A percentile compares a stretch with the other conserved stretches of the same genome.
phyloP scores from a whole-genome alignment of 177 flowering plant genomes.

The Vitis hybrid region DNA sequence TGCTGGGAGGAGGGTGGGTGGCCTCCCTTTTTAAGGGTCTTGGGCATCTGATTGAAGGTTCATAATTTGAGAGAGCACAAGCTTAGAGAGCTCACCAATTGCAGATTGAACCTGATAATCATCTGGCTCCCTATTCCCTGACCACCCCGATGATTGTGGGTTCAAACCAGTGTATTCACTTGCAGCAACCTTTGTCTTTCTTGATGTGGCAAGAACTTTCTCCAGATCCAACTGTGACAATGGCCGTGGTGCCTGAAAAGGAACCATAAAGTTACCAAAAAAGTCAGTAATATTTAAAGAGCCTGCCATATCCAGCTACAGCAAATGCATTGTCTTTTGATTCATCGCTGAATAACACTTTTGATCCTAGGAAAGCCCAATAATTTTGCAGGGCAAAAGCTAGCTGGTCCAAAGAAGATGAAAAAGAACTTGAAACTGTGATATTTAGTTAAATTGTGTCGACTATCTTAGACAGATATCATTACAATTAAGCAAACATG shows the following conservation, averaged over 20 bases:
- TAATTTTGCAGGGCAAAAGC: too few relatives aligned
- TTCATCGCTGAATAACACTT: not conserved
- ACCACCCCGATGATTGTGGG: constrained; percentile 40
- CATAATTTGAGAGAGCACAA: constrained; percentile 65
- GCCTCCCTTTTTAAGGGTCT: constrained; percentile 23
- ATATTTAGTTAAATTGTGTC: too few relatives aligned
- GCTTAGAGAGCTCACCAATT: constrained; percentile 69
- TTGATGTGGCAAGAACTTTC: constrained; percentile 55
- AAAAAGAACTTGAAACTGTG: too few relatives aligned
- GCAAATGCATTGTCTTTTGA: not conserved
- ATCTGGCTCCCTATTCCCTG: constrained; percentile 41
- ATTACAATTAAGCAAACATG: too few relatives aligned
- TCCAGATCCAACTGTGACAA: constrained; percentile 71
- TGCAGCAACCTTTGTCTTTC: constrained; percentile 66
- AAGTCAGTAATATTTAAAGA: not conserved
- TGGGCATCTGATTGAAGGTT: constrained; percentile 61
- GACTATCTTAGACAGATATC: too few relatives aligned
- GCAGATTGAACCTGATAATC: constrained; percentile 72
- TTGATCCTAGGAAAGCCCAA: too few relatives aligned
- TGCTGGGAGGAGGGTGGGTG: not conserved
- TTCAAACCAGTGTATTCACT: constrained; percentile 48
- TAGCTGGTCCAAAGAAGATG: too few relatives aligned
- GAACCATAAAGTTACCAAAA: not conserved
- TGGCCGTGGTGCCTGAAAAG: constrained; percentile 65
- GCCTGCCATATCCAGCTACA: too few relatives aligned